These are phyloP conservation scores for Scutellaria baicalensis DNA, from an alignment of 257 asterid genomes.

Conservation along the genomic window DNA sequence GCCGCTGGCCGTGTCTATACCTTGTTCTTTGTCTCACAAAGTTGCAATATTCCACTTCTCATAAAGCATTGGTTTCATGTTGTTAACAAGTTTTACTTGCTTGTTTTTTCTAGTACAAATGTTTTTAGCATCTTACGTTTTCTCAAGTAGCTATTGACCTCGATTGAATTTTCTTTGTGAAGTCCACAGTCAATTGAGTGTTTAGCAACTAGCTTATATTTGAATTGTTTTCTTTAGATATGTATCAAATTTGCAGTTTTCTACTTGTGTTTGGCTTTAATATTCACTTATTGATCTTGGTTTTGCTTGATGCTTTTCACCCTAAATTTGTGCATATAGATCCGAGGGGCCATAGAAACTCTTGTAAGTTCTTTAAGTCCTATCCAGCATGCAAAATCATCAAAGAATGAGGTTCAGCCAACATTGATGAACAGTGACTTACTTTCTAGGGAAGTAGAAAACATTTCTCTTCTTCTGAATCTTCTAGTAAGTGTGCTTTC, in stretches of 20 bases:
- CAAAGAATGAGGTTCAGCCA: conserved; percentile 75
- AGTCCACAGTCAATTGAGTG: not conserved
- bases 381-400: conserved; percentile 48
- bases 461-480: conserved; percentile 81
- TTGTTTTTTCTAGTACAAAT: not conserved
- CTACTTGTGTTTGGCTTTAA: not conserved
- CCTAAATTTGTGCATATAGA: conserved; percentile 43
- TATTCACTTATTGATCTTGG: not conserved
- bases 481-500: conserved; percentile 57
- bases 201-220: not conserved
- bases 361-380: conserved; percentile 74
- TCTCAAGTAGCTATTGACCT: not conserved
- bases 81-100: not conserved
- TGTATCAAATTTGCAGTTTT: not conserved
- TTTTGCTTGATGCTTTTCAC: conserved; percentile 6
- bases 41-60: not conserved
- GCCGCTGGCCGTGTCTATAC: not conserved
- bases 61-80: not conserved
- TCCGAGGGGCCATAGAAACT: conserved; percentile 86
- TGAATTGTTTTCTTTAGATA: not conserved
- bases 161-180: not conserved
- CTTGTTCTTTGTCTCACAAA: not conserved
- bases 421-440: conserved; percentile 80
- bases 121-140: not conserved
- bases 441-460: conserved; percentile 82